These are phyloP conservation scores for Aspergillus sparsus DNA, from an alignment of 495 filamentous ascomycete species.

Conservation along the genomic window DNA sequence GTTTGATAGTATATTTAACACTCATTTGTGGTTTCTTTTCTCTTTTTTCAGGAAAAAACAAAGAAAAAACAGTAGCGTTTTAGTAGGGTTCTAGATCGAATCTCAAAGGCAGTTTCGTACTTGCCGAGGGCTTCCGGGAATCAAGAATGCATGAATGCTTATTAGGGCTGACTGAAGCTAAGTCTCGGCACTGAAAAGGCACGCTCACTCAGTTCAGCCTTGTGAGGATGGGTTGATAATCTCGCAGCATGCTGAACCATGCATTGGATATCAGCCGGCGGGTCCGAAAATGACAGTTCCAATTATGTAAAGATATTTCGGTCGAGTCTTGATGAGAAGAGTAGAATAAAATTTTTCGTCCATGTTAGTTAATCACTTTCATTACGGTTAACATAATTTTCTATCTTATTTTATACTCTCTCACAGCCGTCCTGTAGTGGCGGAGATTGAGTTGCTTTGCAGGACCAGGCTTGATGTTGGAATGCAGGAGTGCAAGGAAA, in stretches of 20 bases:
- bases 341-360: too few species aligned
- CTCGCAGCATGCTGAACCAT: not conserved
- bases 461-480: not conserved
- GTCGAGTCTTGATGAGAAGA: not conserved
- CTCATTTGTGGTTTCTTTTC: not conserved
- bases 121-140: too few species aligned
- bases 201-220: not conserved
- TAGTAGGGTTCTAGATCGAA: too few species aligned
- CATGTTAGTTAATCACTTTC: not conserved
- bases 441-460: too few species aligned
- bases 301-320: not conserved
- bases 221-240: not conserved
- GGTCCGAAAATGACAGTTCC: not conserved
- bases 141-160: too few species aligned
- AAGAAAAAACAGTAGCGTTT: too few species aligned
- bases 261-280: not conserved
- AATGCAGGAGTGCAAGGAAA: not conserved
- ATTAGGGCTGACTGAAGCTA: too few species aligned
- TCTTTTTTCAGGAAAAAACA: not conserved
- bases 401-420: not conserved
- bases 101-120: too few species aligned
- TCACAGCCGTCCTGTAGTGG: not conserved
- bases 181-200: not conserved
- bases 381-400: not conserved
- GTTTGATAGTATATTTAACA: conserved; percentile 10